Evolutionary conservation across 139 green algal genomes (phyloP).

Genomic region (Yamagishiella unicocca): DNA sequence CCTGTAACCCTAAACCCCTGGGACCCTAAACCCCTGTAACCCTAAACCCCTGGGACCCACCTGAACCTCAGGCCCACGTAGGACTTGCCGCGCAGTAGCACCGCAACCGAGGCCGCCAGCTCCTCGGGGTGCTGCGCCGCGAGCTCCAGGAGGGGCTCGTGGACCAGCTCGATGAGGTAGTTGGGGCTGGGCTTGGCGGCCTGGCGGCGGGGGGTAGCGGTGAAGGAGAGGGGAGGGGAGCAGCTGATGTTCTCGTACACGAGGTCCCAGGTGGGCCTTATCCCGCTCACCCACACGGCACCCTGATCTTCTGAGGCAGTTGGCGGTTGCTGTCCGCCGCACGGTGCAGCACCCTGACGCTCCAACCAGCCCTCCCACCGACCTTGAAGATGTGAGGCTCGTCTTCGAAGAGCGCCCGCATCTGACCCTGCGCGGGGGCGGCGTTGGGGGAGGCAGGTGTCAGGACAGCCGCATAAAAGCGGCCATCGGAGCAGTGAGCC

Average conservation of each 20-base stretch:
- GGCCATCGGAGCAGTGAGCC: background rate
- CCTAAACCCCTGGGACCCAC: no score
- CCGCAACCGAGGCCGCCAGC: background rate
- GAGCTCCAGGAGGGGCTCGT: background rate
- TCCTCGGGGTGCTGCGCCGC: background rate
- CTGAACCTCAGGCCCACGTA: background rate
- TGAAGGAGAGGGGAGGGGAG: no score
- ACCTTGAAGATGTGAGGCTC: conserved; percentile 29
- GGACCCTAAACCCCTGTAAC: no score
- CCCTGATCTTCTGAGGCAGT: no score
- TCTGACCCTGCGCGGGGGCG: background rate
- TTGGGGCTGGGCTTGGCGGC: conserved; percentile 18
- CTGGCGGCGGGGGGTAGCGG: background rate
- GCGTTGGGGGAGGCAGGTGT: background rate
- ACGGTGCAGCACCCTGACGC: no score
- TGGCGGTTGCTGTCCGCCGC: no score
- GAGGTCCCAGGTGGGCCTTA: no score
- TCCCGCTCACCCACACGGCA: no score
- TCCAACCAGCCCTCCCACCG: no score
- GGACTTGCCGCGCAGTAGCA: conserved; percentile 18
- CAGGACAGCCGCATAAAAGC: background rate
- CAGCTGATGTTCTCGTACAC: no score
- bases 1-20: no score
- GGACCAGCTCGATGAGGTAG: conserved; percentile 31
- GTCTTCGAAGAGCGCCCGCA: conserved; percentile 26